Evolutionary conservation across 1,139 yeast species (phyloP).

Genomic region (Blastobotrys illinoisensis): DNA sequence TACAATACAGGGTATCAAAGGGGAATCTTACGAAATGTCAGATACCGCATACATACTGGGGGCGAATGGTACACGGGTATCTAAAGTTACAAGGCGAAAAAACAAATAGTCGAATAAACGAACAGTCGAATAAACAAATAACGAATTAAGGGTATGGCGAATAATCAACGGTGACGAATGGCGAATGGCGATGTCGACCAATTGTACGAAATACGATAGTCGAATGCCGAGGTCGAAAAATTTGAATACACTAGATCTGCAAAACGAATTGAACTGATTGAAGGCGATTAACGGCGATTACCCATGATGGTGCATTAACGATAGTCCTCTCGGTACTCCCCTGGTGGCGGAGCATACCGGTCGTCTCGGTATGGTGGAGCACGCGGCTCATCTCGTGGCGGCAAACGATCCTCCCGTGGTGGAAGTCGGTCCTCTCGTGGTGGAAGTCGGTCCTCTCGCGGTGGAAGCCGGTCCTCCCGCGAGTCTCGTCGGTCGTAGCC

Average conservation of each 20-base stretch:
- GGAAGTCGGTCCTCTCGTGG: constrained; percentile 20
- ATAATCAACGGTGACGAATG: too few species aligned
- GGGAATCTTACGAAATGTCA: too few species aligned
- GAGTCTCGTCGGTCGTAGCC: constrained; percentile 18
- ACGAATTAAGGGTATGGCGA: too few species aligned
- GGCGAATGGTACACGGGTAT: too few species aligned
- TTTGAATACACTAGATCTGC: background rate
- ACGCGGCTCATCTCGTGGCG: constrained; percentile 14
- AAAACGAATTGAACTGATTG: background rate
- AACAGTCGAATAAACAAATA: too few species aligned
- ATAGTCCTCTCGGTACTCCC: constrained; percentile 21
- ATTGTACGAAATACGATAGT: background rate
- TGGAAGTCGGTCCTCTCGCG: constrained; percentile 22
- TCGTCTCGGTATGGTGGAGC: constrained; percentile 17
- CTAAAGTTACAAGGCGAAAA: too few species aligned
- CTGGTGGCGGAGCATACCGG: constrained; percentile 13
- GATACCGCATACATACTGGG: too few species aligned
- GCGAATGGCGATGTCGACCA: too few species aligned
- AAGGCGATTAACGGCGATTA: background rate
- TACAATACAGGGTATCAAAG: too few species aligned
- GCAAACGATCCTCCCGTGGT: constrained; percentile 11
- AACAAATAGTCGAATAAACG: too few species aligned
- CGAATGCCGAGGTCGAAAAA: too few species aligned
- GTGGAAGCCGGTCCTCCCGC: constrained; percentile 5
- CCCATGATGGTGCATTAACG: constrained; percentile 3